phyloP scores from a whole-genome alignment of 352 stramenopile species.

The Phytophthora pistaciae region DNA sequence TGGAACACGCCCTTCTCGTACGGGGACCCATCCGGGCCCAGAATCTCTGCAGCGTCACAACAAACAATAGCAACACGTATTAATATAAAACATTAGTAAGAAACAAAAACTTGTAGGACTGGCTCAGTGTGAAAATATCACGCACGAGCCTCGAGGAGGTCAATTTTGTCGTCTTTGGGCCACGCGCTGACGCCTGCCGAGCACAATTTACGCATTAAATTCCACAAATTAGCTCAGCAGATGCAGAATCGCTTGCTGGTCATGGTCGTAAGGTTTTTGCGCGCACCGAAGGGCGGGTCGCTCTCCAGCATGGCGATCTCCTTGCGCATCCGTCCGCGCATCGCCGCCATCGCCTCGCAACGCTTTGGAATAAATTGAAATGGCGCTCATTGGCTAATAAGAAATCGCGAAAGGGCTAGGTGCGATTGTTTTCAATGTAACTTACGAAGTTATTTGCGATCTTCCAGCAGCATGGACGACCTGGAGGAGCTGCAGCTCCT shows the following conservation, averaged over 20 bases:
- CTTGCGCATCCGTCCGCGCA: conserved; percentile 84
- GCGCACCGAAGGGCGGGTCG: conserved; percentile 74
- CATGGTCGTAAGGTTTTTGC: neutral
- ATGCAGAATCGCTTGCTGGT: neutral
- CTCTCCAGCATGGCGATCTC: conserved; percentile 88
- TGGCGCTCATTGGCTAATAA: neutral
- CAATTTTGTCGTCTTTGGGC: conserved; percentile 79
- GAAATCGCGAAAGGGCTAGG: neutral
- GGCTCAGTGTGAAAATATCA: neutral
- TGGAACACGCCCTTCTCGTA: conserved; percentile 84
- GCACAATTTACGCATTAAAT: neutral
- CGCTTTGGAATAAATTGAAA: neutral
- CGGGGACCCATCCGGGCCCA: conserved; percentile 81
- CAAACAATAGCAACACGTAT: neutral
- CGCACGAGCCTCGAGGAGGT: conserved; percentile 81
- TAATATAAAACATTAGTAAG: conserved; percentile 1
- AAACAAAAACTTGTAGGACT: neutral
- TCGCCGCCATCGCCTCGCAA: conserved; percentile 62
- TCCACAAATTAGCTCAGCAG: neutral
- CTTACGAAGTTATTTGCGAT: conserved; percentile 8
- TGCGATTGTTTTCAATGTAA: neutral
- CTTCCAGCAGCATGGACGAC: conserved; percentile 53
- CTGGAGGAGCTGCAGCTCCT: conserved; percentile 62
- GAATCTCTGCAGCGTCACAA: conserved; percentile 60
- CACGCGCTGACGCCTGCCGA: conserved; percentile 74